Evolutionary conservation across 2,329 filamentous ascomycete species (phyloP).

Genomic region (Zopfia rhizophila): DNA sequence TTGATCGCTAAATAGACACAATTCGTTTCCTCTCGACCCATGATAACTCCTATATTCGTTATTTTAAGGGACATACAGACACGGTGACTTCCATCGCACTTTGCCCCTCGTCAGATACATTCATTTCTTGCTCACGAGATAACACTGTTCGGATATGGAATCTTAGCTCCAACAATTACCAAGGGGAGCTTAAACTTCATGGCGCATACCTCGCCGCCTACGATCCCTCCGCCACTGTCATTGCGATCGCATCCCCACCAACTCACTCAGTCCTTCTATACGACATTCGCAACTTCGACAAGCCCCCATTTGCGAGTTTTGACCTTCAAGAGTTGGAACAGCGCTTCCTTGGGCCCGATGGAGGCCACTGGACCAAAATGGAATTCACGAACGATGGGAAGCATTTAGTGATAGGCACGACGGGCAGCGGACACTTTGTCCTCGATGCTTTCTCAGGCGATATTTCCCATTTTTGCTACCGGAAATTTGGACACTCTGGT

Average conservation of each 20-base stretch:
- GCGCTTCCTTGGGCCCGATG: conserved; percentile 53
- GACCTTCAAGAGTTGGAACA: conserved; percentile 77
- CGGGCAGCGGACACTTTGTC: conserved; percentile 85
- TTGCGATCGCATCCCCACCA: conserved; percentile 85
- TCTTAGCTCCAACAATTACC: conserved; percentile 79
- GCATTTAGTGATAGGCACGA: conserved; percentile 83
- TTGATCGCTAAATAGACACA: conserved; percentile 65
- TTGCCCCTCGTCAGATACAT: conserved; percentile 87
- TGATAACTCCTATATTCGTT: conserved; percentile 95
- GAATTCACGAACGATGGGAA: conserved; percentile 98
- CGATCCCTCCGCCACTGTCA: conserved; percentile 91
- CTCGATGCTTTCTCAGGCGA: conserved; percentile 91
- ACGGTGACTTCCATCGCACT: conserved; percentile 85
- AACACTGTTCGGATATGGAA: conserved; percentile 95
- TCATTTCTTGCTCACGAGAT: conserved; percentile 90
- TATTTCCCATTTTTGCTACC: conserved; percentile 76
- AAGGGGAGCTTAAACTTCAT: conserved; percentile 82
- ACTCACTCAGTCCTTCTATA: conserved; percentile 87
- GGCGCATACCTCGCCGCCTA: conserved; percentile 86
- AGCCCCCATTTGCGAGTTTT: conserved; percentile 86
- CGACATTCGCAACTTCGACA: conserved; percentile 93
- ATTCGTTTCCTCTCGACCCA: conserved; percentile 90
- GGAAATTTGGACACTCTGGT: conserved; percentile 57
- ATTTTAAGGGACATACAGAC: conserved; percentile 90
- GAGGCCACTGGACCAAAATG: conserved; percentile 83